Conservation (phyloP, 2,329 filamentous ascomycete genomes). For the Microascus cirrosus region DNA sequence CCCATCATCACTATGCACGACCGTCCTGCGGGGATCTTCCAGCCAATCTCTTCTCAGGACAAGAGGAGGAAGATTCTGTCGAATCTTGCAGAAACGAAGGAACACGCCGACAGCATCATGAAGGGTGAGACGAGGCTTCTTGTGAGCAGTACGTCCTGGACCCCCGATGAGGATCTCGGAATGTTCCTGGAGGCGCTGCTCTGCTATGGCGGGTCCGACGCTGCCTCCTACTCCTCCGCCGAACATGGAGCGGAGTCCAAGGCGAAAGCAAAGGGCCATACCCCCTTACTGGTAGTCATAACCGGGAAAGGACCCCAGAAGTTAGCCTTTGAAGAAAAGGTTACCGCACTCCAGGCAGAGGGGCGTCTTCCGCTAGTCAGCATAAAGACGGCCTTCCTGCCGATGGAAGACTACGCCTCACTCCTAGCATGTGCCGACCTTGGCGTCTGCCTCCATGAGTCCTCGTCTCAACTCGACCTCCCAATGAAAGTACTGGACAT, state of each 20-base stretch:
- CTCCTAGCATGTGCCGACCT: conserved; percentile 79
- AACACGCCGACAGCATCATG: conserved; percentile 47
- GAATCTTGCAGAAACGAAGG: conserved; percentile 51
- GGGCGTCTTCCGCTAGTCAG: conserved; percentile 59
- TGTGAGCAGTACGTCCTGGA: conserved; percentile 95
- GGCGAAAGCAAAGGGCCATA: conserved; percentile 5
- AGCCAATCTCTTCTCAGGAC: conserved; percentile 43
- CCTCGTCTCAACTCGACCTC: conserved; percentile 86
- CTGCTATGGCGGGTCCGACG: conserved; percentile 41
- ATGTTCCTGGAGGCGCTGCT: conserved; percentile 76
- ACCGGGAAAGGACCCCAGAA: conserved; percentile 89
- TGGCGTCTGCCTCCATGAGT: conserved; percentile 85
- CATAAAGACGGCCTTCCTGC: conserved; percentile 76
- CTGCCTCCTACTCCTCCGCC: conserved; percentile 21
- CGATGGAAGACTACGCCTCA: conserved; percentile 70
- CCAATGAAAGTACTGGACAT: conserved; percentile 99
- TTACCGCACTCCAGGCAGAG: conserved; percentile 47
- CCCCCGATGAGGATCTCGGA: conserved; percentile 88
- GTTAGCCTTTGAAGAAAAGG: conserved; percentile 57
- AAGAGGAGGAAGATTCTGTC: conserved; percentile 50
- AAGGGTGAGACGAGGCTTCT: conserved; percentile 54
- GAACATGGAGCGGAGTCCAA: neutral
- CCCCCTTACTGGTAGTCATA: conserved; percentile 67
- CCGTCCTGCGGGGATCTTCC: conserved; percentile 72
- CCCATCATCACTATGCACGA: conserved; percentile 71